These are phyloP conservation scores for Adansonia grandidieri DNA, from an alignment of 441 rosid genomes.

Conservation along the genomic window DNA sequence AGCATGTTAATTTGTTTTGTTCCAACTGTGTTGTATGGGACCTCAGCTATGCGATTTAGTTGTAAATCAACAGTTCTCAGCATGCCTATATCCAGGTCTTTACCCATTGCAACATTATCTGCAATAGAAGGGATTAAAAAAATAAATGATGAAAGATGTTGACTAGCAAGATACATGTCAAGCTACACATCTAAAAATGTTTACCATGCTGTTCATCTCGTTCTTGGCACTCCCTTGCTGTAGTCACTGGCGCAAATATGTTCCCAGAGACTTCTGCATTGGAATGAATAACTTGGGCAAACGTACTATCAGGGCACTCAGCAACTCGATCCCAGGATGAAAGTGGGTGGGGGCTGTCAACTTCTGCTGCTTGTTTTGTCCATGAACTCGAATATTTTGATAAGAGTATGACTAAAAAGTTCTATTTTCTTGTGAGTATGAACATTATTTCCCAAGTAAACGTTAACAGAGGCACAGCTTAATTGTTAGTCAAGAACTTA, in stretches of 20 bases:
- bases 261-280: slow-evolving; percentile 48
- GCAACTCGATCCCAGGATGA: slow-evolving; percentile 45
- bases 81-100: slow-evolving; percentile 47
- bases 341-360: slow-evolving; percentile 45
- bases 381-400: slow-evolving; percentile 51
- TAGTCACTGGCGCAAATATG: slow-evolving; percentile 31
- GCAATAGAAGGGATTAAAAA: slow-evolving; percentile 23
- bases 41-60: slow-evolving; percentile 36
- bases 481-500: slow-evolving; percentile 7
- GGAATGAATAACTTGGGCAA: slow-evolving; percentile 65
- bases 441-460: neutral
- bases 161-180: slow-evolving; percentile 16
- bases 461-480: neutral
- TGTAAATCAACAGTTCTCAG: slow-evolving; percentile 40
- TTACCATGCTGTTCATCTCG: slow-evolving; percentile 47
- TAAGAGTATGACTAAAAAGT: neutral
- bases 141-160: slow-evolving; percentile 20
- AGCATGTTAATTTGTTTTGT: slow-evolving; percentile 37
- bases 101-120: slow-evolving; percentile 49
- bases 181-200: slow-evolving; percentile 19
- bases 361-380: slow-evolving; percentile 58
- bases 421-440: neutral
- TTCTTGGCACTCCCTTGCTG: slow-evolving; percentile 32
- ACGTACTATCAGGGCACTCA: slow-evolving; percentile 66
- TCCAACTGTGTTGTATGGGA: slow-evolving; percentile 31